Base-by-base conservation (phyloP, 169 alveolate genomes). In the Perkinsus chesapeaki region DNA sequence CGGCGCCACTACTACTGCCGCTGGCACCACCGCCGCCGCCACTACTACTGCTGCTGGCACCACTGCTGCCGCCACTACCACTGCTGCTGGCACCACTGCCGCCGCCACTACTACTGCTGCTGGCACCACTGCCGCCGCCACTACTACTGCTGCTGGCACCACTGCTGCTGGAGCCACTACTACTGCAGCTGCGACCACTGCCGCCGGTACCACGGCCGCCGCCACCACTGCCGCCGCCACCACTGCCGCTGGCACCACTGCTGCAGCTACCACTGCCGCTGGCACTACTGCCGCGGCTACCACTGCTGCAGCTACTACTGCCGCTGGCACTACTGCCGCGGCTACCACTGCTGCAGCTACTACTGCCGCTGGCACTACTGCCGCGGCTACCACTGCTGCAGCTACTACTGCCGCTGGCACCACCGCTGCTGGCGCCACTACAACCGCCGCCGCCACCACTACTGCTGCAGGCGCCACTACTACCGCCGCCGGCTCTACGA, bases 361-460 rank as follows among this genome's bases (percentile, higher is more conserved):
- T 16, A 73, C 91, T 73, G 39, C 91, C 12, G 91, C 39, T 5
- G 39, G n/a, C 16, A 73, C 91, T 73, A 38, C 91, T 16, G 39
- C 91, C 12, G 91, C 91, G 5, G 39, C 91, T 5, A 38, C 48
- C 48, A 91, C 92, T 91, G 92, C 43, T 31, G 48, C 92, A 5
- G 16, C 92, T 39, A 91, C 92, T 39, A 91, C 92, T 12, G 92
- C 92, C 31, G 48, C 92, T 39, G 48, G 38, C 47, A 16, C 48
- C 47, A 91, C 93, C 34, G 0, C 39, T 36, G 92, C 94, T 19
- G 60, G 38, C 39, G n/a, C 47, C 16, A 39, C 39, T 39, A n/a
- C 94, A 9, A 73, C 92, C 16, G 39, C 94, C 43, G 73, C 82
- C 19, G 94, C 92, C 12, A 91, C 37, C n/a, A 93, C 94, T 10